phyloP scores from a whole-genome alignment of 2,329 filamentous ascomycete species.

The Pseudocercospora macadamiae region DNA sequence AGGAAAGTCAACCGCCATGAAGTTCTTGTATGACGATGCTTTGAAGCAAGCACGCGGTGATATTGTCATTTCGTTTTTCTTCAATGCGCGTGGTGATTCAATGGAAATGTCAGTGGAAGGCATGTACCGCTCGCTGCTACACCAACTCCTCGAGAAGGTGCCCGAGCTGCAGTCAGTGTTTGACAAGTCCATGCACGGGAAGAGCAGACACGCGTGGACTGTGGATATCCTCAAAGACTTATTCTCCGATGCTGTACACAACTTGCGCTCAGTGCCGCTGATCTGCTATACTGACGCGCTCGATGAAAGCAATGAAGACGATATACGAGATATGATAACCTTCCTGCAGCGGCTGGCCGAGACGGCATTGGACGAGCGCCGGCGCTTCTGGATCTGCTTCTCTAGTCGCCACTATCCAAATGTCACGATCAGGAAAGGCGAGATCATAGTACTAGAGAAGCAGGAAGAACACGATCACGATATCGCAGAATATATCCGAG shows the following conservation, averaged over 20 bases:
- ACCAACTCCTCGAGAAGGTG: slow-evolving; percentile 47
- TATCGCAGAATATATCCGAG: slow-evolving; percentile 40
- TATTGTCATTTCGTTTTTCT: slow-evolving; percentile 51
- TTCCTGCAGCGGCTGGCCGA: slow-evolving; percentile 42
- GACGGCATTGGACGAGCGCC: background rate
- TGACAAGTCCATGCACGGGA: slow-evolving; percentile 16
- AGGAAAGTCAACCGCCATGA: slow-evolving; percentile 46
- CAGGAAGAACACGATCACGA: slow-evolving; percentile 40
- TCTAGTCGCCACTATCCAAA: slow-evolving; percentile 51
- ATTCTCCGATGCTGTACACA: slow-evolving; percentile 32
- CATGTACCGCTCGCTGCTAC: slow-evolving; percentile 56
- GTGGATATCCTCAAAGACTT: slow-evolving; percentile 34
- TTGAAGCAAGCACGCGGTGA: slow-evolving; percentile 17
- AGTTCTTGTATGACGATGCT: slow-evolving; percentile 24
- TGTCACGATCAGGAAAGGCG: slow-evolving; percentile 39
- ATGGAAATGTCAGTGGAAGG: slow-evolving; percentile 53
- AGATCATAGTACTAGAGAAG: slow-evolving; percentile 41
- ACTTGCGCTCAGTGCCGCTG: slow-evolving; percentile 34
- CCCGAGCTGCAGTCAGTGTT: slow-evolving; percentile 42
- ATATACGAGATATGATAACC: slow-evolving; percentile 43
- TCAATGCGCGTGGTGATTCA: slow-evolving; percentile 50
- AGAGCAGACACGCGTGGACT: slow-evolving; percentile 15
- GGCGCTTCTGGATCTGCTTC: slow-evolving; percentile 41
- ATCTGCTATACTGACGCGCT: slow-evolving; percentile 50
- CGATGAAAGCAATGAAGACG: slow-evolving; percentile 48